Base-by-base conservation (phyloP, 768 basidiomycete genomes). In the Cystobasidium ongulense region DNA sequence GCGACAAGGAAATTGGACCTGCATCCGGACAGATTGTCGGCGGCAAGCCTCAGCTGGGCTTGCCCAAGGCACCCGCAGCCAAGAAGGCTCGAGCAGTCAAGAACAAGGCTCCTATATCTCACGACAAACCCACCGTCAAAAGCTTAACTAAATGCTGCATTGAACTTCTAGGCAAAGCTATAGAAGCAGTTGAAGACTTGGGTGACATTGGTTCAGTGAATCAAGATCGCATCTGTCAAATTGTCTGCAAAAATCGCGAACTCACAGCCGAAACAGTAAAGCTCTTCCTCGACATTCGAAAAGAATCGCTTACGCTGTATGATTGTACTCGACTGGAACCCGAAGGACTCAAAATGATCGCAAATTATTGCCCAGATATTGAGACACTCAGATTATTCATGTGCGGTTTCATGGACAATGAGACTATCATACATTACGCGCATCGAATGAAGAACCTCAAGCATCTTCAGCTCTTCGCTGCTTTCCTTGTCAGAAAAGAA, bases 281-380 rank as follows among this genome's bases (percentile, higher is more conserved):
- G 27, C 82, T 99, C 13, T 97, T 99, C 82, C 94, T 96, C 79
- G 88, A 88, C 73, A 82, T 86, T 0, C 81, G 85, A 27, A 89
- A 92, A 75, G 84, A 84, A 1, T 84, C 82, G 10, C 83, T 99
- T 38, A 86, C 85, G 0, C 81, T 99, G 43, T 94, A 91, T 78
- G 96, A 99, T 81, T 89, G 88, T 50, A 96, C 95, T 0, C 88
- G 88, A 43, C 85, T 99, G 33, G 80, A 84, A 0, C 84, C 90
- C 0, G 82, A 86, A 1, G 88, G 89, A 1, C 84, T 93, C 53
- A 83, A 83, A 43, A 86, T 90, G 0, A 85, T 98, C 10, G 87
- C 87, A 0, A 84, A 85, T 52, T 87, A 96, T 63, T 97, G 94
- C 80, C 91, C 92, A 0, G 90, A 90, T 77, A 84, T 99, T 33